Evolutionary conservation across 1,139 yeast species (phyloP), one percentile per base, ranked within the genome.

Genomic region (Pichia sp.): DNA sequence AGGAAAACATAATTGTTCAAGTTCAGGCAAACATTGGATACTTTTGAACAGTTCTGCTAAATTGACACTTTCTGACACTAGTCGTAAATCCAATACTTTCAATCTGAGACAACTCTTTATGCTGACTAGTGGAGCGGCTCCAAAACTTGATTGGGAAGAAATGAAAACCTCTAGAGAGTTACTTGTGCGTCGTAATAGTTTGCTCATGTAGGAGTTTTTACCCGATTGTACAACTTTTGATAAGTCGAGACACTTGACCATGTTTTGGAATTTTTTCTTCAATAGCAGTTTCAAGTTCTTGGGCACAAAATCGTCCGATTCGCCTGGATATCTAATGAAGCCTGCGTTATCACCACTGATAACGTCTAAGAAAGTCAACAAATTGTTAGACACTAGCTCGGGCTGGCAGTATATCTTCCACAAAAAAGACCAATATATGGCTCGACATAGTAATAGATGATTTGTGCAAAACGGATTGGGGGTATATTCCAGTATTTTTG

Each of bases 141-240:
- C 98, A 74, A 93, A 92, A 72, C 96, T 87, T 40, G 97, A 86
- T 66, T 92, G 98, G 1, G 98, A 97, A 0, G 98, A 97, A 7
- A 87, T 81, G 65, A 93, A 91, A 12, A 76, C 74, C 60, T 82
- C 78, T 51, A 93, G 71, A 50, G 77, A 77, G 29, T 76, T 70
- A 10, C 90, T 79, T 55, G 96, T 87, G 48, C 96, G 75, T 64
- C 95, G 80, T 55, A 93, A 72, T 6, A 93, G 67, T 61, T 87
- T 85, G 1, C 97, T 89, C 24, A 93, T 92, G 68, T 78, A 87
- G 1, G 97, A 93, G 71, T 91, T 93, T 66, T 88, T 91, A n/a
- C 98, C 98, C 46, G 90, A 79, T 69, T 93, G 98, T 55, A 90
- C 83, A 52, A 92, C 89, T 54, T 82, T 77, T 9, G 95, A 78